Conservation (phyloP, 2,329 filamentous ascomycete genomes). For the Aspergillus hortae region DNA sequence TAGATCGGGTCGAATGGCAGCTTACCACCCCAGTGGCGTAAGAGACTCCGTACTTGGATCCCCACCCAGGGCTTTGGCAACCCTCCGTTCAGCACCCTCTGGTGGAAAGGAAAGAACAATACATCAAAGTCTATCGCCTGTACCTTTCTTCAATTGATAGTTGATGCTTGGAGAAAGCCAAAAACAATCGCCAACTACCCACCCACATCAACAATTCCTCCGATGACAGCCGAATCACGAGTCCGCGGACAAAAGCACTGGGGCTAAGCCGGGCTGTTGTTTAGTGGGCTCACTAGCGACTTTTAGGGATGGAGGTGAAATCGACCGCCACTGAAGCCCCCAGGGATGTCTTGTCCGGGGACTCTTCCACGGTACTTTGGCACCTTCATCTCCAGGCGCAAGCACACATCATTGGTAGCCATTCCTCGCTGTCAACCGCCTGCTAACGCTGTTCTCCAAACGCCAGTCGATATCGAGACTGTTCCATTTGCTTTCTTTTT, state of each 20-base stretch:
- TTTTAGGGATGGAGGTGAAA: slow-evolving; percentile 7
- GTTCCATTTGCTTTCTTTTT: neutral
- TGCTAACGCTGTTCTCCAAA: neutral
- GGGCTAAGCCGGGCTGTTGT: neutral
- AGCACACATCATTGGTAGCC: neutral
- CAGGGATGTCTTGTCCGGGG: slow-evolving; percentile 9
- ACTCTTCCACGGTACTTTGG: neutral
- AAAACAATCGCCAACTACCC: too few species aligned
- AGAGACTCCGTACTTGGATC: slow-evolving; percentile 2
- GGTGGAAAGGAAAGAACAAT: neutral
- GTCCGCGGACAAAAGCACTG: neutral
- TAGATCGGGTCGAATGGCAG: slow-evolving; percentile 5
- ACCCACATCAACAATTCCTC: too few species aligned
- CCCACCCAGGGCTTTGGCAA: neutral
- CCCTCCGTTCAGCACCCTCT: neutral
- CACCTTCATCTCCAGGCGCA: neutral
- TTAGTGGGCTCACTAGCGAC: slow-evolving; percentile 4
- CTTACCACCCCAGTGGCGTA: neutral
- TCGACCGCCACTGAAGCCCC: slow-evolving; percentile 10
- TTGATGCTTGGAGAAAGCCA: too few species aligned
- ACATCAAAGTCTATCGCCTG: neutral
- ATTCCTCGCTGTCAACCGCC: neutral
- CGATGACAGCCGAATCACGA: too few species aligned
- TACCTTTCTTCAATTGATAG: neutral
- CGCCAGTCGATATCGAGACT: neutral